Evolutionary conservation across 83 land plant species (phyloP), one percentile per base, ranked within the genome.

Genomic region (Diphasiastrum complanatum): DNA sequence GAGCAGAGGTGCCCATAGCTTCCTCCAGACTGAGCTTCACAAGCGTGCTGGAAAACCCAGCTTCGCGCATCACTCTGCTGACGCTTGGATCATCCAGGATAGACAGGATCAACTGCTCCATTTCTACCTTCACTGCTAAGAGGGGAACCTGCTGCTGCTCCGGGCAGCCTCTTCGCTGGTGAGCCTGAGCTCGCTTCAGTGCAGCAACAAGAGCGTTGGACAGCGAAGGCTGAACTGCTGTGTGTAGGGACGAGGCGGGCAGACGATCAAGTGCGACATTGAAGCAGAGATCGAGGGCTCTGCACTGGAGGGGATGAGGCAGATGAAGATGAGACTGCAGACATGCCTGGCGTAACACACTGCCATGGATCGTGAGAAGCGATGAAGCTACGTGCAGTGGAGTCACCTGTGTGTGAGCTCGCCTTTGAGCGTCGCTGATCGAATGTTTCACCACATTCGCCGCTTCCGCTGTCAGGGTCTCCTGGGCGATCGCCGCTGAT

Each of bases 201-300:
- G 97, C 97, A 16, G 97, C 97, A 76, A 91, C 78, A 4, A 91
- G 75, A 2, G 97, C 93, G 49, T 91, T 91, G 16, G 95, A 84
- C 33, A 84, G 74, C 26, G 83, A 67, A 16, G 97, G 97, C 63
- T 79, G 81, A 1, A 60, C 51, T 33, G 30, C 31, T 12, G 31
- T 70, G 27, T 49, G 68, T 59, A 64, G 46, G 50, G 75, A 47
- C 26, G 75, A 45, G 32, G 85, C 61, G 10, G 86, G 83, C 30
- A 91, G 79, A 12, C 85, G 84, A 28, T 91, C 97, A 35, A 91
- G 79, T 12, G 97, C 97, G 27, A 91, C 84, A 70, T 81, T 82
- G 80, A 91, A 91, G 73, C 97, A 91, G 36, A 91, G 85, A 75
- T 91, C 97, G 46, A 91, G 77, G 16, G 85, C 93, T 1, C 97